A percentile compares a stretch with the other conserved stretches of the same genome.
Evolutionary conservation across 306 rosid species (phyloP).

Genomic region (Quercus robur): DNA sequence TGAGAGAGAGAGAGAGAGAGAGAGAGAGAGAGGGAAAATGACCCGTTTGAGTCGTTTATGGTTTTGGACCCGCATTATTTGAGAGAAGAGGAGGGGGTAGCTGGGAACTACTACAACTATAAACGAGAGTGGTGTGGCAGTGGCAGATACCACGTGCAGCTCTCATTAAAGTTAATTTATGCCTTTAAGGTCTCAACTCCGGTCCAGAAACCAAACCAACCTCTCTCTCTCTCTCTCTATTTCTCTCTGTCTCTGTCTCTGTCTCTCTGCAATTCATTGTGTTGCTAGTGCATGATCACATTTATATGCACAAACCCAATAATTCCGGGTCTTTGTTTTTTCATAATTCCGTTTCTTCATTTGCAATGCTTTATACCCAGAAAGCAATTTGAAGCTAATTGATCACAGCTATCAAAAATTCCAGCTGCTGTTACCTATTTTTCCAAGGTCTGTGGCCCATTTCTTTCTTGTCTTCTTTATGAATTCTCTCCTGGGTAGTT

Average conservation of each 20-base stretch:
- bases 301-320: neutral
- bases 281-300: conserved; percentile 20
- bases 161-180: conserved; percentile 44
- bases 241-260: neutral
- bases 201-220: conserved; percentile 57
- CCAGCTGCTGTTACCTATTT: neutral
- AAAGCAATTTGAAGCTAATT: conserved; percentile 25
- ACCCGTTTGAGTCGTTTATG: too few relatives aligned
- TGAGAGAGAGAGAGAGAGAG: neutral
- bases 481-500: neutral
- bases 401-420: conserved; percentile 5
- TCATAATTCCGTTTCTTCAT: conserved; percentile 7
- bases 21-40: neutral
- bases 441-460: conserved; percentile 38
- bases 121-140: conserved; percentile 27
- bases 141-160: conserved; percentile 74
- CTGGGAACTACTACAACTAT: conserved; percentile 38
- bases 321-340: conserved; percentile 1
- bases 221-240: conserved; percentile 10
- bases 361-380: conserved; percentile 26
- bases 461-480: neutral
- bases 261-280: neutral
- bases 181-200: conserved; percentile 18
- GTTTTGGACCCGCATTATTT: too few relatives aligned
- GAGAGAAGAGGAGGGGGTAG: conserved; percentile 24